These are phyloP conservation scores for Cryptococcus sp. DNA, from an alignment of 1,284 basidiomycete species.

Conservation along the genomic window DNA sequence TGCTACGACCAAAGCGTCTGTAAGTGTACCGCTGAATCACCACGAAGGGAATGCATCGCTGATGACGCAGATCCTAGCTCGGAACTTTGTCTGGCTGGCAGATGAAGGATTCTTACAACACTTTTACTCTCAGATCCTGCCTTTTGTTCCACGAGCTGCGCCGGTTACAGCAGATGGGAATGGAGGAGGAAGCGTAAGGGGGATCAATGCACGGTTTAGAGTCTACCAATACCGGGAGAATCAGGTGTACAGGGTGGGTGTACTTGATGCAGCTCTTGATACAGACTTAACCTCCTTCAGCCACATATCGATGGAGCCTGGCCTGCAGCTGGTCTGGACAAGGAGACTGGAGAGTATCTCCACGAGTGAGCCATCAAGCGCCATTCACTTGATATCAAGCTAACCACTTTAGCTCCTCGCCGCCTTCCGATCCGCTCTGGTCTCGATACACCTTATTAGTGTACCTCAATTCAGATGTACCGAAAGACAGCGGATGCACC, in stretches of 20 bases:
- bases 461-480: constrained; percentile 53
- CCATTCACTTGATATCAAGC: background rate
- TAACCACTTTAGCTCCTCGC: constrained; percentile 30
- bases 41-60: background rate
- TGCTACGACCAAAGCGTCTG: constrained; percentile 50
- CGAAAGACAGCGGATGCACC: constrained; percentile 52
- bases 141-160: constrained; percentile 46
- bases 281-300: constrained; percentile 15
- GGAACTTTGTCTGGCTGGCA: constrained; percentile 58
- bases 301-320: constrained; percentile 57
- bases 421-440: constrained; percentile 44
- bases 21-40: constrained; percentile 18
- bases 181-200: constrained; percentile 51
- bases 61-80: constrained; percentile 45
- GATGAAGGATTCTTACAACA: constrained; percentile 50
- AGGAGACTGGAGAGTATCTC: constrained; percentile 52
- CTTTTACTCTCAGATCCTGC: constrained; percentile 50
- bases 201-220: constrained; percentile 55
- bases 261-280: constrained; percentile 5
- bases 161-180: constrained; percentile 31
- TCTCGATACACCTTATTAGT: constrained; percentile 56
- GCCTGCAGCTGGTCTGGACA: constrained; percentile 53
- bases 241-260: constrained; percentile 51
- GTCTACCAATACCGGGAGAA: constrained; percentile 54
- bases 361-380: constrained; percentile 52